Evolutionary conservation across 306 rosid species (phyloP).

Genomic region (Prunus campanulata): DNA sequence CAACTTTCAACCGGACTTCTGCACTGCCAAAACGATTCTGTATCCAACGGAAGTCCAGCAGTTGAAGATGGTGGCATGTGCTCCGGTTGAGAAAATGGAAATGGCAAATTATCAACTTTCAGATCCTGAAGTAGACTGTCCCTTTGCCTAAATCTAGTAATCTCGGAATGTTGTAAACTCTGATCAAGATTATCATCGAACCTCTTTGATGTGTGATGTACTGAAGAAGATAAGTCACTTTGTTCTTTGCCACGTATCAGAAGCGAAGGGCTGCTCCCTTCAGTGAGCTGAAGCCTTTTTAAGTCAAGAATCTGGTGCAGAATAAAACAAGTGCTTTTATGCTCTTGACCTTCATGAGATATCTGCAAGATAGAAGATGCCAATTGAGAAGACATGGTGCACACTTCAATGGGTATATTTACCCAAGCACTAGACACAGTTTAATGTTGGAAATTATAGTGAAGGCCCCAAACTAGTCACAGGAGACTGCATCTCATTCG

Average conservation of each 20-base stretch:
- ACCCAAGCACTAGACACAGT: background rate
- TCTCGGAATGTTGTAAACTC: constrained; percentile 32
- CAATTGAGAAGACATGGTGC: background rate
- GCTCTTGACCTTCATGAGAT: constrained; percentile 33
- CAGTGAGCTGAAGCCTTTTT: constrained; percentile 51
- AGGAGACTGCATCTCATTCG: background rate
- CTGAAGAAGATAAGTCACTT: constrained; percentile 33
- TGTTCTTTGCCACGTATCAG: constrained; percentile 32
- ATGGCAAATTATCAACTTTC: constrained; percentile 45
- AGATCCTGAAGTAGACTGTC: constrained; percentile 31
- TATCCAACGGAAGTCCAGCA: constrained; percentile 50
- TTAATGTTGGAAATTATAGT: background rate
- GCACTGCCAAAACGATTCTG: constrained; percentile 66
- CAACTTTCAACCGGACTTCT: constrained; percentile 55
- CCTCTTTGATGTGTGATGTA: constrained; percentile 27
- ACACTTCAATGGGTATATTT: too few species aligned
- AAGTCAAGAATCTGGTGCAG: constrained; percentile 74
- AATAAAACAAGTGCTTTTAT: constrained; percentile 35
- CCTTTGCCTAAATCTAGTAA: constrained; percentile 24
- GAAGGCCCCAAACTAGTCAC: background rate
- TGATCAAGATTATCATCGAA: constrained; percentile 37
- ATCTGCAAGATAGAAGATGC: constrained; percentile 37
- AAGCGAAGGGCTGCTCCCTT: constrained; percentile 32
- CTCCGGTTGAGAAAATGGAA: constrained; percentile 52
- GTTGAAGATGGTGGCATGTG: constrained; percentile 45